Conservation (phyloP, 495 filamentous ascomycete species). For the Neurospora sublineolata region DNA sequence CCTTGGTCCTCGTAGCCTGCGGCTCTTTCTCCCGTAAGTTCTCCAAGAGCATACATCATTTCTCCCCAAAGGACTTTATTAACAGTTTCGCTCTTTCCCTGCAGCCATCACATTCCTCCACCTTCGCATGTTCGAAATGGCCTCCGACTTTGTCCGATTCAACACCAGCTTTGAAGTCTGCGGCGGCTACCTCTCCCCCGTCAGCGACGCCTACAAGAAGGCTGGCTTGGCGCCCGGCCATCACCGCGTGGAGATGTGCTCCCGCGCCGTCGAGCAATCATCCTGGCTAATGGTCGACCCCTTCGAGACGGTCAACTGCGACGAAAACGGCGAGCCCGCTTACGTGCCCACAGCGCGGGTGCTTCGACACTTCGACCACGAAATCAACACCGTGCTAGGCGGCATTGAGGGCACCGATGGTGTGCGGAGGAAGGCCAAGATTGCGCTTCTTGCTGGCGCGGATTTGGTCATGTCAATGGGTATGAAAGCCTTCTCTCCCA, state of each 20-base stretch:
- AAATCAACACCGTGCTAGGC: constrained; percentile 68
- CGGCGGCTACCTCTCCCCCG: constrained; percentile 61
- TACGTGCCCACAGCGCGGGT: constrained; percentile 86
- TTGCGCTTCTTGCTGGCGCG: constrained; percentile 54
- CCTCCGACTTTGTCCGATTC: constrained; percentile 63
- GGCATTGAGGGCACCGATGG: constrained; percentile 61
- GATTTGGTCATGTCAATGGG: constrained; percentile 81
- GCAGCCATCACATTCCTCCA: constrained; percentile 72
- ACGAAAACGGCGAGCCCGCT: constrained; percentile 54
- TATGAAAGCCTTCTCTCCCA: constrained; percentile 13
- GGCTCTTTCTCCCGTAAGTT: constrained; percentile 60
- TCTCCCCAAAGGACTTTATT: neutral
- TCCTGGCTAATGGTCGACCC: constrained; percentile 83
- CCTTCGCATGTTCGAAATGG: constrained; percentile 91
- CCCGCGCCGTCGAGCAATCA: constrained; percentile 64
- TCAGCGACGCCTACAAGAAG: constrained; percentile 77
- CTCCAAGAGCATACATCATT: neutral
- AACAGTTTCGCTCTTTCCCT: constrained; percentile 7
- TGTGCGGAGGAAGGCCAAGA: constrained; percentile 38
- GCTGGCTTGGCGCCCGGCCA: constrained; percentile 56
- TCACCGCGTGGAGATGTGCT: constrained; percentile 50
- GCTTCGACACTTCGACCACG: constrained; percentile 77
- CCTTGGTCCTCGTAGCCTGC: constrained; percentile 76
- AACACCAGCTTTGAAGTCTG: constrained; percentile 78
- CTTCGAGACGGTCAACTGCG: constrained; percentile 36